phyloP scores from a whole-genome alignment of 495 filamentous ascomycete species.

The Hypoxylon fuscum region DNA sequence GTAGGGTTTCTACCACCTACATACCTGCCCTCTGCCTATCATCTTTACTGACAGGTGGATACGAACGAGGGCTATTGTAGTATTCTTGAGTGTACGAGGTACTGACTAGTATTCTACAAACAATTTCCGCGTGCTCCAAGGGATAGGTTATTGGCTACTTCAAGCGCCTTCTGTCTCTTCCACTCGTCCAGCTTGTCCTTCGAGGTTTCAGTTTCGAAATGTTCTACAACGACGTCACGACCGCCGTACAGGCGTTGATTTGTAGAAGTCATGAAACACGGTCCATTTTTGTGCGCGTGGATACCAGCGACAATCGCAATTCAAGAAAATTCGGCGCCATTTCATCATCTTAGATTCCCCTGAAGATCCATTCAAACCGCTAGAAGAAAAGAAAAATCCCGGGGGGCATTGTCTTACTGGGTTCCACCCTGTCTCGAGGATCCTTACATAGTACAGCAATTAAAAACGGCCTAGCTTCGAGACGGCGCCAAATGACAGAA shows the following conservation, averaged over 20 bases:
- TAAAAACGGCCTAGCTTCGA: conserved; percentile 12
- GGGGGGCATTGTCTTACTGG: conserved; percentile 17
- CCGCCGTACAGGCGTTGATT: conserved; percentile 9
- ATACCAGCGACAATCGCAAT: conserved; percentile 35
- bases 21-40: conserved; percentile 18
- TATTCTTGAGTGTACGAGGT: conserved; percentile 2
- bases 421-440: conserved; percentile 22
- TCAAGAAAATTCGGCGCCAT: conserved; percentile 13
- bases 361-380: conserved; percentile 34
- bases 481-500: conserved; percentile 18
- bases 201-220: conserved; percentile 25
- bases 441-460: not conserved
- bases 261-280: conserved; percentile 36
- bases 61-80: conserved; percentile 20
- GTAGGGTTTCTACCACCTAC: not conserved
- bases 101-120: conserved; percentile 16
- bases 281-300: conserved; percentile 27
- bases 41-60: conserved; percentile 1
- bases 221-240: conserved; percentile 37
- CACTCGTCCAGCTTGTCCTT: not conserved
- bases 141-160: not conserved
- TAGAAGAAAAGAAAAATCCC: conserved; percentile 26
- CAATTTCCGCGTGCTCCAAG: no score
- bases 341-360: conserved; percentile 16
- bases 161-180: conserved; percentile 2